These are phyloP conservation scores for Myxozyma udenii DNA, from an alignment of 805 yeast genomes.

Conservation along the genomic window DNA sequence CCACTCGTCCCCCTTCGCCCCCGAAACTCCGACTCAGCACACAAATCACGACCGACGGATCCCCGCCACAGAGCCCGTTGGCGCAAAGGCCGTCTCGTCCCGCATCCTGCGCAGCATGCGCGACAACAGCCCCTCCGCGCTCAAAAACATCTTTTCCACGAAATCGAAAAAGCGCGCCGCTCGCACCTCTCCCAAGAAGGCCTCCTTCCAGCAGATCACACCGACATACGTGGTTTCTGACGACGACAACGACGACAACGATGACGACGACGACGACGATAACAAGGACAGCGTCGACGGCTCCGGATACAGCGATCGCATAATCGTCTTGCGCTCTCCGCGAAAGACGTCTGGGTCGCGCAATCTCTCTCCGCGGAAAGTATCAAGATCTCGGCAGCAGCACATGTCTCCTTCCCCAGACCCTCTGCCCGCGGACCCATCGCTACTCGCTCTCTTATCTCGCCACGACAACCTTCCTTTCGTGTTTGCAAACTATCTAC, in stretches of 20 bases:
- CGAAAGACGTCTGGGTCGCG: conserved; percentile 21
- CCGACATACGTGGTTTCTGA: conserved; percentile 7
- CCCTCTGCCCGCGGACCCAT: neutral
- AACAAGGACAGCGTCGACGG: conserved; percentile 11
- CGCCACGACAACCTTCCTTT: conserved; percentile 44
- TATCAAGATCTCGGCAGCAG: conserved; percentile 1
- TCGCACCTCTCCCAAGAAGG: neutral
- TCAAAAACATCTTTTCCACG: conserved; percentile 6
- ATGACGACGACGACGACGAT: conserved; percentile 9
- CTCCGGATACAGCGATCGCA: conserved; percentile 19
- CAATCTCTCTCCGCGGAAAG: conserved; percentile 30
- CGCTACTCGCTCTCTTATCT: conserved; percentile 17
- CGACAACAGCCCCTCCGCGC: conserved; percentile 1
- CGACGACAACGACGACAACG: conserved; percentile 11
- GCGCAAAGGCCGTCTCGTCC: neutral
- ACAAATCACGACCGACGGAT: no score
- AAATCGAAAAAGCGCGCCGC: conserved; percentile 3
- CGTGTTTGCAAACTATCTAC: conserved; percentile 59
- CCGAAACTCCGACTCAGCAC: no score
- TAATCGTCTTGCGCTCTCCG: conserved; percentile 21
- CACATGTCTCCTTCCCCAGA: neutral
- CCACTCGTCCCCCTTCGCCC: conserved; percentile 8
- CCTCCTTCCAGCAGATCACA: neutral
- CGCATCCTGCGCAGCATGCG: conserved; percentile 5
- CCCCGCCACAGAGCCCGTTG: neutral